These are phyloP conservation scores for Azolla pinnata DNA, from an alignment of 75 land plant species.

Conservation along the genomic window DNA sequence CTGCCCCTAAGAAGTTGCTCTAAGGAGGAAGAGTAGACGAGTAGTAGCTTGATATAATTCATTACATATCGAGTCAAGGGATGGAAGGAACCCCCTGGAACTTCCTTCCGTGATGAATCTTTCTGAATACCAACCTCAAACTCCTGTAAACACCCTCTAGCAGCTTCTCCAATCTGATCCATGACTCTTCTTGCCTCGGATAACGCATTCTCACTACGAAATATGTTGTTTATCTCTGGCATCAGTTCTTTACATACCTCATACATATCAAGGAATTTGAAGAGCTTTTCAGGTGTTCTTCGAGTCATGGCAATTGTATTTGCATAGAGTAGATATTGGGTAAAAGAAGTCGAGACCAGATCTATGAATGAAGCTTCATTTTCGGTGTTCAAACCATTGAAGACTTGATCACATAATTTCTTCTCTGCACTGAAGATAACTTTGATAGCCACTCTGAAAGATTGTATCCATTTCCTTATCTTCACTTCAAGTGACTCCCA, in stretches of 20 bases:
- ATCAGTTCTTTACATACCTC: conserved; percentile 46
- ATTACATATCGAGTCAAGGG: conserved; percentile 79
- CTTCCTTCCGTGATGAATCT: conserved; percentile 49
- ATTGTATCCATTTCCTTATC: conserved; percentile 52
- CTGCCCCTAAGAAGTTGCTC: background rate
- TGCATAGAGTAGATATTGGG: conserved; percentile 58
- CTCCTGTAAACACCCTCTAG: conserved; percentile 48
- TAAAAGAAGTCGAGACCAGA: conserved; percentile 39
- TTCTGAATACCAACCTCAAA: conserved; percentile 53
- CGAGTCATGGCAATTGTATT: conserved; percentile 54
- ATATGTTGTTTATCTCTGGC: conserved; percentile 36
- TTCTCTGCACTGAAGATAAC: conserved; percentile 27
- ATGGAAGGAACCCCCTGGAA: conserved; percentile 62
- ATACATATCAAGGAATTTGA: conserved; percentile 71
- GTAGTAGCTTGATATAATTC: conserved; percentile 67
- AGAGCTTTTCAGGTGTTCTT: conserved; percentile 66
- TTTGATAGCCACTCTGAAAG: conserved; percentile 23
- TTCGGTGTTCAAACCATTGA: background rate
- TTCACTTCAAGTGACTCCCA: conserved; percentile 57
- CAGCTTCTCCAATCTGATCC: conserved; percentile 46
- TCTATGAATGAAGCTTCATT: conserved; percentile 20
- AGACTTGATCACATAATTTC: conserved; percentile 20
- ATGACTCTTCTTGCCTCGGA: conserved; percentile 45
- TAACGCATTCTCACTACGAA: conserved; percentile 23
- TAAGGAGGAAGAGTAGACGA: conserved; percentile 40